Percentiles rank a stretch among this genome's conserved stretches.
Evolutionary conservation across 2,329 filamentous ascomycete species (phyloP).

Genomic region (Triangularia verruculosa): DNA sequence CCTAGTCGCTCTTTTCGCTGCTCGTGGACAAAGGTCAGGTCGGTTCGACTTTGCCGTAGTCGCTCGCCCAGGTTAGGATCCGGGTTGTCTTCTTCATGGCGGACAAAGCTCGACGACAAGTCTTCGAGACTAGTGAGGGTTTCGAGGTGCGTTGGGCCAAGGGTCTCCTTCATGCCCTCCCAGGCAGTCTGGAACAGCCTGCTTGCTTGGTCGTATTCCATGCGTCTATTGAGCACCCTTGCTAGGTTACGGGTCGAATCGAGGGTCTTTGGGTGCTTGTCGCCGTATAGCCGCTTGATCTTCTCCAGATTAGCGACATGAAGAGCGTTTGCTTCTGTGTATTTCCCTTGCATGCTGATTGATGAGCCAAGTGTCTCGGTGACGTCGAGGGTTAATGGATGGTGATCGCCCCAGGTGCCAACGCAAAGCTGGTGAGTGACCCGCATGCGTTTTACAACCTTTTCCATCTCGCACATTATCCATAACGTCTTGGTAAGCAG

Average conservation of each 20-base stretch:
- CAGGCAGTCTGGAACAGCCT: not conserved
- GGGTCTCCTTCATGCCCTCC: constrained; percentile 4
- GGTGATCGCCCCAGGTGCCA: not conserved
- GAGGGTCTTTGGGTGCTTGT: constrained; percentile 2
- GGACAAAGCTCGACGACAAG: not conserved
- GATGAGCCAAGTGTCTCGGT: not conserved
- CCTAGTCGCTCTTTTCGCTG: constrained; percentile 17
- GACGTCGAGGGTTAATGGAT: constrained; percentile 7
- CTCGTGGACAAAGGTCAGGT: constrained; percentile 16
- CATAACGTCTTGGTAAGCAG: constrained; percentile 3
- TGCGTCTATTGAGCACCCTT: not conserved
- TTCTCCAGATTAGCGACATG: not conserved
- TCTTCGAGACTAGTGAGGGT: constrained; percentile 3
- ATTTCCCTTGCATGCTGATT: constrained; percentile 1
- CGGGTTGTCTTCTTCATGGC: not conserved
- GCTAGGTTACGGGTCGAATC: not conserved
- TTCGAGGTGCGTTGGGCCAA: not conserved
- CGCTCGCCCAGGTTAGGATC: not conserved
- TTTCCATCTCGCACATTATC: constrained; percentile 1
- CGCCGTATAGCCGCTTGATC: constrained; percentile 6
- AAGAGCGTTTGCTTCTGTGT: not conserved
- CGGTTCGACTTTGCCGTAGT: constrained; percentile 11
- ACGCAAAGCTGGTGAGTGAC: not conserved
- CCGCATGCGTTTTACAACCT: not conserved
- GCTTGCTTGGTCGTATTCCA: not conserved